A percentile compares a stretch with the other conserved stretches of the same genome.
Conservation (phyloP, 345 rosid genomes). For the Sapria himalayana region DNA sequence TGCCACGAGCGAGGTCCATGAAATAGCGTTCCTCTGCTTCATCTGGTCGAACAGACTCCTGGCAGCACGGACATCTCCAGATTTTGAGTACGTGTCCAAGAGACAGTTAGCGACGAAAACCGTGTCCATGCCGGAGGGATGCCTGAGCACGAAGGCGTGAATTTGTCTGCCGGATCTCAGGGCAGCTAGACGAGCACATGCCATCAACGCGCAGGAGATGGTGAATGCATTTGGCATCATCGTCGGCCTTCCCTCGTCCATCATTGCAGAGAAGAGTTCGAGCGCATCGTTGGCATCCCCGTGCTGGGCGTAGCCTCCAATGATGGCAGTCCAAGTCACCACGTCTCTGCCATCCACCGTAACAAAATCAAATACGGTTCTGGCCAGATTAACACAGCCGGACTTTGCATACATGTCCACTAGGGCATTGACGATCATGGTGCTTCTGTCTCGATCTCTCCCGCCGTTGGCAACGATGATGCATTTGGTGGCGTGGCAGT, state of each 20-base stretch:
- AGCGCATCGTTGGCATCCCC: slow-evolving; percentile 64
- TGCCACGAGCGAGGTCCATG: slow-evolving; percentile 68
- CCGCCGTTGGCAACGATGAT: slow-evolving; percentile 15
- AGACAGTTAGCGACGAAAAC: slow-evolving; percentile 49
- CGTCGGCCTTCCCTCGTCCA: slow-evolving; percentile 16
- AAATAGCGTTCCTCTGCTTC: slow-evolving; percentile 37
- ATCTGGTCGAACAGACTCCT: slow-evolving; percentile 40
- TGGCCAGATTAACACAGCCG: slow-evolving; percentile 21
- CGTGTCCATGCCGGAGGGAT: slow-evolving; percentile 16
- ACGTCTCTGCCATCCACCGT: slow-evolving; percentile 29
- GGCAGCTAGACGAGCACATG: slow-evolving; percentile 59
- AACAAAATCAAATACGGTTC: slow-evolving; percentile 31
- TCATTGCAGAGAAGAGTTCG: slow-evolving; percentile 38
- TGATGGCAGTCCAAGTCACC: slow-evolving; percentile 72
- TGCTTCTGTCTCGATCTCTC: slow-evolving; percentile 22
- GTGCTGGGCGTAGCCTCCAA: slow-evolving; percentile 71
- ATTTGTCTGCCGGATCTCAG: slow-evolving; percentile 48
- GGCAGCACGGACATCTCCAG: slow-evolving; percentile 38
- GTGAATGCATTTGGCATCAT: slow-evolving; percentile 64
- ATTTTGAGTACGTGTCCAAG: slow-evolving; percentile 68
- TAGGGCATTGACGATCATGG: slow-evolving; percentile 39
- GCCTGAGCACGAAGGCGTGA: slow-evolving; percentile 45
- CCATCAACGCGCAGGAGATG: slow-evolving; percentile 54
- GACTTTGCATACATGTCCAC: slow-evolving; percentile 78
- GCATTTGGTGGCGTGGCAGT: slow-evolving; percentile 43